Percentiles rank a stretch among this genome's conserved stretches.
These are phyloP conservation scores for Moringa oleifera DNA, from an alignment of 345 rosid species.

Conservation along the genomic window DNA sequence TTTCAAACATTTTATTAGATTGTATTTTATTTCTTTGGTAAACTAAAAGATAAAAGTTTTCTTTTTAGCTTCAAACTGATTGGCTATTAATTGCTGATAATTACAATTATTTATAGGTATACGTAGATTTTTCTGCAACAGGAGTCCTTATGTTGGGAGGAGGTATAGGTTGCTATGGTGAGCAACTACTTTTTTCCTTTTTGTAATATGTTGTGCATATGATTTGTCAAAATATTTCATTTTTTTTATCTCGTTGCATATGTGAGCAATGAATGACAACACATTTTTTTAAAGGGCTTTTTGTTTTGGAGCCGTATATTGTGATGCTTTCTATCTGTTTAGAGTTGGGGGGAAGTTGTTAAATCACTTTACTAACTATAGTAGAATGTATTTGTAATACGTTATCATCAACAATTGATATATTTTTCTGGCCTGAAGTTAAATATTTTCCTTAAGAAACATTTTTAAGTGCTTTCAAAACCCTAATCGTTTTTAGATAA, in stretches of 20 bases:
- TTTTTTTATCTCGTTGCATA: neutral
- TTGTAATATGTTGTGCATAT: conserved; percentile 3
- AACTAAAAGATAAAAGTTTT: neutral
- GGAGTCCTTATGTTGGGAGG: conserved; percentile 26
- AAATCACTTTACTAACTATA: neutral
- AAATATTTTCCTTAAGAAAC: too few species aligned
- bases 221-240: neutral
- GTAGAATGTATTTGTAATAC: too few species aligned
- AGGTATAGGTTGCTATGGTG: conserved; percentile 32
- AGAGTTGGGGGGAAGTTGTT: neutral
- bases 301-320: neutral
- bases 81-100: neutral
- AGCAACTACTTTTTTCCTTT: conserved; percentile 17
- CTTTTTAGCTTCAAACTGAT: too few species aligned
- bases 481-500: too few species aligned
- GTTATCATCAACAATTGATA: too few species aligned
- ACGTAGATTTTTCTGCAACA: conserved; percentile 27
- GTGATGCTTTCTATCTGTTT: neutral
- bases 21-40: neutral
- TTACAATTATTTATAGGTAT: conserved; percentile 17
- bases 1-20: neutral
- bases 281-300: neutral
- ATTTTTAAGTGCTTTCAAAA: too few species aligned
- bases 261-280: neutral
- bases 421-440: too few species aligned